A percentile compares a stretch with the other conserved stretches of the same genome.
These are phyloP conservation scores for Grosmannia serpens DNA, from an alignment of 2,329 filamentous ascomycete genomes.

Conservation along the genomic window DNA sequence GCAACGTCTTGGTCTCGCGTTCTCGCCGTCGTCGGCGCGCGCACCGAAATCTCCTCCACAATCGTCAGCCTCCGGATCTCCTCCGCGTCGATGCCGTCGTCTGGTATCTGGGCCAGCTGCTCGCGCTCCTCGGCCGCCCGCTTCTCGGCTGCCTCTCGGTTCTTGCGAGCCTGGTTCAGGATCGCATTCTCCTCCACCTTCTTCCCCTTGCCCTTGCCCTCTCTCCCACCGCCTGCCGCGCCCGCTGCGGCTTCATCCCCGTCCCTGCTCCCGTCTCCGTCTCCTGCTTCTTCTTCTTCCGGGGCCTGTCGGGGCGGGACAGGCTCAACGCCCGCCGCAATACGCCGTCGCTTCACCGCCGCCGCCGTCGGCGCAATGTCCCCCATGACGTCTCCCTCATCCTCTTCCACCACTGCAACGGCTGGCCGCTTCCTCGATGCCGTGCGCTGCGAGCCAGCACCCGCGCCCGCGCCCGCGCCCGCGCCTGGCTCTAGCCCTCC, in stretches of 20 bases:
- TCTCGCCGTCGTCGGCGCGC: slow-evolving; percentile 19
- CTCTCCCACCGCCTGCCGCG: slow-evolving; percentile 23
- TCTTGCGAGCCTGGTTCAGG: slow-evolving; percentile 50
- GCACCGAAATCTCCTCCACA: slow-evolving; percentile 65
- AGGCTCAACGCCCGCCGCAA: slow-evolving; percentile 45
- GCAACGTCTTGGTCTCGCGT: slow-evolving; percentile 39
- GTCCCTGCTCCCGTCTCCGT: slow-evolving; percentile 6
- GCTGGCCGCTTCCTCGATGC: neutral
- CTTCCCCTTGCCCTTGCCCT: slow-evolving; percentile 21
- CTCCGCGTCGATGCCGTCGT: slow-evolving; percentile 56
- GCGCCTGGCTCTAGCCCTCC: slow-evolving; percentile 29
- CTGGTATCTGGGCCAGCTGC: slow-evolving; percentile 39
- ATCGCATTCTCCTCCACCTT: slow-evolving; percentile 46
- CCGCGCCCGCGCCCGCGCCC: slow-evolving; percentile 19
- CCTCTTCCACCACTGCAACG: neutral
- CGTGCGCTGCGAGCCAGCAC: slow-evolving; percentile 10
- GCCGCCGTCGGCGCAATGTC: slow-evolving; percentile 65
- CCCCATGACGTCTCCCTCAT: slow-evolving; percentile 49
- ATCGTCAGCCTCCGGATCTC: slow-evolving; percentile 64
- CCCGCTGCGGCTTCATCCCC: slow-evolving; percentile 6
- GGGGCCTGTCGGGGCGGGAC: slow-evolving; percentile 20
- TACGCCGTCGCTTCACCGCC: slow-evolving; percentile 65
- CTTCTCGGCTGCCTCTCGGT: slow-evolving; percentile 56
- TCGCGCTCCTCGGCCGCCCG: slow-evolving; percentile 41
- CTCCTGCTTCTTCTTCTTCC: slow-evolving; percentile 10